Evolutionary conservation across 2,329 filamentous ascomycete species (phyloP), one percentile per base, ranked within the genome.

Genomic region (Hymenoscyphus fructigenus): DNA sequence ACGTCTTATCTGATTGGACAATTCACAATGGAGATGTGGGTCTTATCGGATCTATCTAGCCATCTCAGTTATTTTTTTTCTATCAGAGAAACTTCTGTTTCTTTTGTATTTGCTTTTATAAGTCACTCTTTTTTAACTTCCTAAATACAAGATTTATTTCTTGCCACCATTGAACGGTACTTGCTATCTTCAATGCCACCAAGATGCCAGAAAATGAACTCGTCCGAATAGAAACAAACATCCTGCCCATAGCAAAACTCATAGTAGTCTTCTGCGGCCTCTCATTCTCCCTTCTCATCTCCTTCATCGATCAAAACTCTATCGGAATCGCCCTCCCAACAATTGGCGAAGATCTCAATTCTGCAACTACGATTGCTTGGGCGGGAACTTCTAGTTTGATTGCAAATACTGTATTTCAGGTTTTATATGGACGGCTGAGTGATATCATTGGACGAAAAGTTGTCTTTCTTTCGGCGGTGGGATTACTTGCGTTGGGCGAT

Each of bases 361-460:
- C 78, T 1, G 75, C 76, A 66, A 78, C 77, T n/a, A 82, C 82
- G 2, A 87, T 88, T 57, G 79, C 82, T 0, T 85, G 83, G 84
- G 82, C 82, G 1, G 83, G 82, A 6, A 84, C 82, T 0, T 80
- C 82, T 9, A 79, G 80, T 3, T 74, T 86, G 56, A 82, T 86
- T 57, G 83, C 83, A 34, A 85, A 84, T 65, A 88, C 87, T 0
- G 83, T 84, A 38, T 89, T 89, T 68, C 86, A 87, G 68, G 85
- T 88, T 65, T 79, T 90, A 0, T 89, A 89, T 72, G 86, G 87
- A 23, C 81, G 85, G 2, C 70, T 88, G 2, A 87, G 85, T 0
- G 85, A 88, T 73, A 83, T 88, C 0, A 82, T 88, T 60, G 85
- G 85, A 23, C 81, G 86, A 20, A 88, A 88, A 72, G 78, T 81